Conservation (phyloP, 2,329 filamentous ascomycete species). For the Nothopassalora personata region DNA sequence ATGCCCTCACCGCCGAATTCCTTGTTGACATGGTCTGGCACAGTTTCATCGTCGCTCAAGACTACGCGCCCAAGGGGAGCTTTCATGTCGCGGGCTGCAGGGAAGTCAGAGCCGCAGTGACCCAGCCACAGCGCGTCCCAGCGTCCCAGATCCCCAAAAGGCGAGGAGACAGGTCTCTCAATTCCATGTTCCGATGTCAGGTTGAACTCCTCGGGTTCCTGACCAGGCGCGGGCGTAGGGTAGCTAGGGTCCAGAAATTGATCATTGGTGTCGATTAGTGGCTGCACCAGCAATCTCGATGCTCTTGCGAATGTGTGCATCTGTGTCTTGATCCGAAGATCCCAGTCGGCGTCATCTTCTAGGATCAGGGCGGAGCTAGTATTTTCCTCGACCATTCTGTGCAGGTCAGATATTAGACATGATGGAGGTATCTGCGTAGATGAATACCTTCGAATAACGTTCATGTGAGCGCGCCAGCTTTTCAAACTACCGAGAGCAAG, state of each 20-base stretch:
- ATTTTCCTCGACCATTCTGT: slow-evolving; percentile 32
- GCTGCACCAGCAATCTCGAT: slow-evolving; percentile 33
- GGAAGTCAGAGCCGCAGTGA: slow-evolving; percentile 36
- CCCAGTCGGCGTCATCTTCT: slow-evolving; percentile 44
- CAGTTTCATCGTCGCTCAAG: slow-evolving; percentile 21
- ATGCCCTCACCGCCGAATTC: slow-evolving; percentile 16
- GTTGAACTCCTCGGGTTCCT: slow-evolving; percentile 7
- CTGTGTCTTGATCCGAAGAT: slow-evolving; percentile 38
- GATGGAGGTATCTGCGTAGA: background rate
- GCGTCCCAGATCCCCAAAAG: slow-evolving; percentile 21
- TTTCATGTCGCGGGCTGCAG: slow-evolving; percentile 4
- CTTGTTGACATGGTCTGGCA: slow-evolving; percentile 16
- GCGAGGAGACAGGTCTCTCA: slow-evolving; percentile 14
- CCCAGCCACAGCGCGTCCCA: slow-evolving; percentile 41
- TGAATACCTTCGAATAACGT: slow-evolving; percentile 20
- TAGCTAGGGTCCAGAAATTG: slow-evolving; percentile 19
- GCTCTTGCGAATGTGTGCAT: slow-evolving; percentile 35
- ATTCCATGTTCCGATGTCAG: slow-evolving; percentile 5
- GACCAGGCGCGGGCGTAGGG: slow-evolving; percentile 3
- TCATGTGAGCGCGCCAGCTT: slow-evolving; percentile 26
- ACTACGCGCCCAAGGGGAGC: slow-evolving; percentile 20
- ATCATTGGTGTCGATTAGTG: slow-evolving; percentile 16
- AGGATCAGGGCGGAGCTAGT: slow-evolving; percentile 39
- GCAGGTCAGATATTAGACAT: slow-evolving; percentile 19
- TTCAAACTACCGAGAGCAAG: slow-evolving; percentile 20